Evolutionary conservation across 164 flowering plant species (phyloP), one percentile per base, ranked within the genome.

Genomic region (Santalum album): DNA sequence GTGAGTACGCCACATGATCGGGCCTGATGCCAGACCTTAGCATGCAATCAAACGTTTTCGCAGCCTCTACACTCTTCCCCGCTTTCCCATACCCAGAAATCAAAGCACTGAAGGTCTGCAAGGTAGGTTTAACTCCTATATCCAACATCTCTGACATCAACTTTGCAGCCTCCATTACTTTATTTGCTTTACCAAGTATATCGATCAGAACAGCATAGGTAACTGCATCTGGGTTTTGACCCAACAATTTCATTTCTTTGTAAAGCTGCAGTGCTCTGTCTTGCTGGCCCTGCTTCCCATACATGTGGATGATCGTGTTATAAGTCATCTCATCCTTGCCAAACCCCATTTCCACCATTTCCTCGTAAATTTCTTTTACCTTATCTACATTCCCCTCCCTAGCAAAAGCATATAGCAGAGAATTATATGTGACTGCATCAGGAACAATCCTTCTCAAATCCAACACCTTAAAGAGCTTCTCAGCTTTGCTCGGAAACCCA

Each of bases 391-490:
- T 75, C 34, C 97, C 87, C 48, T 83, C 95, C 69, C 76, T 81
- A 25, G 97, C 87, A 80, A 79, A 94, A 45, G 97, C 99, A 76
- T 83, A 85, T 16, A 94, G 71, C 58, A 94, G 59, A 25, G 99
- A 85, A 70, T 94, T 94, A 53, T 84, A 89, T 0, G 97, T 80
- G 53, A 94, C 96, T 10, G 96, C 97, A 75, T 94, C 99, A 0
- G 99, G 97, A 24, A 56, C 63, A 56, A 85, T 82, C 17, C 96
- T 92, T 60, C 73, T 87, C 0, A 69, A 53, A 60, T 76, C 78
- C 75, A 94, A 54, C 45, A 85, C 87, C 51, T 65, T 69, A 58
- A 87, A 84, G 11, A 94, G 80, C 44, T 66, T 36, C 64, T 85
- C 95, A 7, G 96, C 99, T 39, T 80, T 74, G 12, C 21, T 58